Conservation (phyloP, 2,329 filamentous ascomycete species). For the Sordariomycetes sp. region DNA sequence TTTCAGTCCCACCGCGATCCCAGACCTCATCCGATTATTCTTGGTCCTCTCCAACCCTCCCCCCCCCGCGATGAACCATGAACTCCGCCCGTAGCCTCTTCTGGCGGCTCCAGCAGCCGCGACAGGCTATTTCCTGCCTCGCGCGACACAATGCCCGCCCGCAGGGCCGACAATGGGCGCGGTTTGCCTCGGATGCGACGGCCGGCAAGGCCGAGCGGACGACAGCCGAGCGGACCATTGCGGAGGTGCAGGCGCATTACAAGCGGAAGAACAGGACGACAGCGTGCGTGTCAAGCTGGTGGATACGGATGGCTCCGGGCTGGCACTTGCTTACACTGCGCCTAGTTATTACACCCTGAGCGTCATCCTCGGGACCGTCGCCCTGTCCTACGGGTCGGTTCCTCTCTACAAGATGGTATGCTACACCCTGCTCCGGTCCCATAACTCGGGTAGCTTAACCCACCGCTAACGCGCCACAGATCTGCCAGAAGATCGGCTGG, state of each 20-base stretch:
- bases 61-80: conserved; percentile 6
- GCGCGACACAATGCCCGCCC: conserved; percentile 6
- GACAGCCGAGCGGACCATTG: conserved; percentile 36
- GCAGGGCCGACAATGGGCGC: conserved; percentile 6
- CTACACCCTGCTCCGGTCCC: background rate
- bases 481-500: conserved; percentile 82
- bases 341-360: conserved; percentile 63
- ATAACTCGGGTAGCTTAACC: background rate
- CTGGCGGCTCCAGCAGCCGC: conserved; percentile 5
- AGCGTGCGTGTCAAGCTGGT: conserved; percentile 17
- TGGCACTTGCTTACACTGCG: conserved; percentile 1
- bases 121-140: conserved; percentile 4
- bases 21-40: background rate
- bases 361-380: conserved; percentile 68
- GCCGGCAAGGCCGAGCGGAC: conserved; percentile 11
- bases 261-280: conserved; percentile 56
- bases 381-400: conserved; percentile 72
- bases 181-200: background rate
- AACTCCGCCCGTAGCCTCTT: conserved; percentile 5
- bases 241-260: conserved; percentile 53
- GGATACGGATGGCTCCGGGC: background rate
- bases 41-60: background rate
- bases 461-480: conserved; percentile 30
- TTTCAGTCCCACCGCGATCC: background rate
- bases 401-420: conserved; percentile 78